Evolutionary conservation across 164 flowering plant genomes (phyloP).

Genomic region (Echeveria elegans): DNA sequence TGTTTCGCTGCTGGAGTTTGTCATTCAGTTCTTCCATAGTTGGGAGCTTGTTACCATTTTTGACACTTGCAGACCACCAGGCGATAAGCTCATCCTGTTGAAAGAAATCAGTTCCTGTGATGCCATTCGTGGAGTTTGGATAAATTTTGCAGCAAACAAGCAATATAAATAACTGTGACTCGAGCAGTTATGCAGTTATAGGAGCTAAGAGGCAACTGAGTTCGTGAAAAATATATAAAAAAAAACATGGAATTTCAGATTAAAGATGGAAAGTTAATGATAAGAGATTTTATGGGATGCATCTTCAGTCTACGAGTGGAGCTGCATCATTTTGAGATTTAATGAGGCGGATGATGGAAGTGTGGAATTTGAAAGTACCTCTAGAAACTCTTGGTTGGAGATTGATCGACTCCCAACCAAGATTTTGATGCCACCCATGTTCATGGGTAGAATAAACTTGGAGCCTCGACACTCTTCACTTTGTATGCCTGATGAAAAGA

Average conservation of each 20-base stretch:
- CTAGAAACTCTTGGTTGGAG: slow-evolving; percentile 77
- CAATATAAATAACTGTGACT: not conserved
- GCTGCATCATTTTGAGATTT: not conserved
- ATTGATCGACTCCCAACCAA: slow-evolving; percentile 49
- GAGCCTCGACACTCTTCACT: slow-evolving; percentile 19
- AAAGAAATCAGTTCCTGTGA: too few species aligned
- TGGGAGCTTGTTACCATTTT: slow-evolving; percentile 37
- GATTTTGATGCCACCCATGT: slow-evolving; percentile 48
- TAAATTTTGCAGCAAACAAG: not conserved
- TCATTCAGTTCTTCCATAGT: slow-evolving; percentile 38
- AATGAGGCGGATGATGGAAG: not conserved
- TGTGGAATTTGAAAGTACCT: slow-evolving; percentile 33
- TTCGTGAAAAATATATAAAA: too few species aligned
- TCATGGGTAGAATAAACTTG: slow-evolving; percentile 32
- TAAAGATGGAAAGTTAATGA: not conserved
- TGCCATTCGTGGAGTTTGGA: not conserved
- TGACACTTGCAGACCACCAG: slow-evolving; percentile 56
- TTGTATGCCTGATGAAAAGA: slow-evolving; percentile 24
- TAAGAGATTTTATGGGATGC: not conserved
- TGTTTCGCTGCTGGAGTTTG: slow-evolving; percentile 37
- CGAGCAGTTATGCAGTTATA: too few species aligned
- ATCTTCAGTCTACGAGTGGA: not conserved
- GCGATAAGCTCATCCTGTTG: slow-evolving; percentile 78
- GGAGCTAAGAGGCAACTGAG: not conserved
- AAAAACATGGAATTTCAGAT: not conserved